Base-by-base conservation (phyloP, 2,329 filamentous ascomycete species). In the Apiospora pterosperma region DNA sequence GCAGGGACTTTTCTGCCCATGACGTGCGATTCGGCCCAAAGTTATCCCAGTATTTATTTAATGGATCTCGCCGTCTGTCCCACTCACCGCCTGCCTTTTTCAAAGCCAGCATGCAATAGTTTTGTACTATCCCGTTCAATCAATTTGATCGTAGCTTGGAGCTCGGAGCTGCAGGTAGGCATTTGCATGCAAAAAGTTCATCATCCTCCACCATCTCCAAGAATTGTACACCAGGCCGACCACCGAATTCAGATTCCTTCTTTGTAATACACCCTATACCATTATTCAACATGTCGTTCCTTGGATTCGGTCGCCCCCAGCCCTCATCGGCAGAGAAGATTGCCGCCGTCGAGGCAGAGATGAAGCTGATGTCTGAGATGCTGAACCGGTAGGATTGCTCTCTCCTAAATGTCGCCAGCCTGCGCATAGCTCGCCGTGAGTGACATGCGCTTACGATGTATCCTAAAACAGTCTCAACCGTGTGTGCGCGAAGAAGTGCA, bases 361-460 rank as follows among this genome's bases (percentile, higher is more conserved):
- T 98, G 81, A 96, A 97, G 82, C 94, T 98, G 85, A 89, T 97
- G 72, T 92, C 93, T 68, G 94, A 97, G 80, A 97, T 98, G 90
- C 97, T 97, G 86, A 95, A 93, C 84, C 92, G 96, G 96, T 98
- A 88, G 31, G 62, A 48, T 41, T 16, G 10, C 23, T 11, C 6
- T 31, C 19, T 23, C 21, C n/a, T 38, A 14, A 11, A 55, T 21
- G 48, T 25, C 61, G n/a, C 58, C 62, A 58, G 11, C 61, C 25
- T 25, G 36, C 59, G 36, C 36, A 19, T 11, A n/a, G 36, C 23
- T 41, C 16, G 41, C 41, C 21, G 39, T 34, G 21, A 25, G n/a
- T 23, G 23, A 41, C 28, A 19, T 21, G 1, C 36, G 61, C 59
- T 60, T 19, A 59, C 31, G 39, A 23, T 61, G 28, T 62, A 4